These are phyloP conservation scores for Geotrichum ghanense DNA, from an alignment of 805 yeast species.

Conservation along the genomic window DNA sequence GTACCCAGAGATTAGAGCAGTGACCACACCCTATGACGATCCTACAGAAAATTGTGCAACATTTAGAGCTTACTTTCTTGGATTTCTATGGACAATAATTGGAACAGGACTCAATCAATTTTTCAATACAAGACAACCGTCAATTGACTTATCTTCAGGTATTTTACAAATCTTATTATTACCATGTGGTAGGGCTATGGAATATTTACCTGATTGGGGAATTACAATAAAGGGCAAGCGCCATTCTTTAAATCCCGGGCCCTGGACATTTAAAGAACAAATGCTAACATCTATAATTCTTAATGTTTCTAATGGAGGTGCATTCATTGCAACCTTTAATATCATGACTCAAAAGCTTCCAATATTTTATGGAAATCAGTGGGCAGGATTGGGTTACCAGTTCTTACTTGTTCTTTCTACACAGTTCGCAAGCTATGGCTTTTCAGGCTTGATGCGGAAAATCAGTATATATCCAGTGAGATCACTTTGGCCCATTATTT, in stretches of 20 bases:
- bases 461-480: conserved; percentile 49
- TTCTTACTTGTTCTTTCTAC: conserved; percentile 42
- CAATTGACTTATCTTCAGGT: conserved; percentile 33
- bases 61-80: conserved; percentile 32
- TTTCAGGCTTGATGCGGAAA: conserved; percentile 50
- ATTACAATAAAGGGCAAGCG: conserved; percentile 30
- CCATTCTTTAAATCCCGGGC: conserved; percentile 46
- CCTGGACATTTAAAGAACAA: conserved; percentile 56
- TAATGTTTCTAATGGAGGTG: conserved; percentile 18
- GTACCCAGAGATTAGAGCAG: conserved; percentile 47
- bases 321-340: conserved; percentile 16
- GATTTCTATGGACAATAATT: conserved; percentile 15
- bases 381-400: conserved; percentile 31
- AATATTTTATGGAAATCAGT: conserved; percentile 20
- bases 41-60: conserved; percentile 36
- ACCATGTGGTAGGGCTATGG: background rate
- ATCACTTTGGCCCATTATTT: conserved; percentile 52
- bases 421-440: conserved; percentile 55
- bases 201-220: conserved; percentile 30
- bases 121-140: conserved; percentile 44
- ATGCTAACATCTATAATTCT: conserved; percentile 41
- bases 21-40: conserved; percentile 41
- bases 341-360: conserved; percentile 22
- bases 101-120: conserved; percentile 47
- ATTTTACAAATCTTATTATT: conserved; percentile 30